A percentile compares a stretch with the other conserved stretches of the same genome.
These are phyloP conservation scores for Phaeosphaeria sp. DNA, from an alignment of 2,329 filamentous ascomycete species.

Conservation along the genomic window DNA sequence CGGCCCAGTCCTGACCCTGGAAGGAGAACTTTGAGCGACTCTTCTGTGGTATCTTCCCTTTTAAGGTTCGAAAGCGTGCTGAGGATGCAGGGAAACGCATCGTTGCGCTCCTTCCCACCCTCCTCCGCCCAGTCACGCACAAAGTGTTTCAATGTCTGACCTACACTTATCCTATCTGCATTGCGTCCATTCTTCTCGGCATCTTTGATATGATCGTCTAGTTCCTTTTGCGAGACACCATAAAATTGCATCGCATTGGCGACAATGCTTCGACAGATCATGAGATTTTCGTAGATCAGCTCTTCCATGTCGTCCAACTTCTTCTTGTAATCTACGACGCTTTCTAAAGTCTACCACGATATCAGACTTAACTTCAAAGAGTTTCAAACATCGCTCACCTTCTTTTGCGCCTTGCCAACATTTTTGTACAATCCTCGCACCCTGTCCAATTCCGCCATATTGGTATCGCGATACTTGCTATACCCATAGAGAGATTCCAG, in stretches of 20 bases:
- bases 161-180: slow-evolving; percentile 57
- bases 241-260: slow-evolving; percentile 57
- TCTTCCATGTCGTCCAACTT: slow-evolving; percentile 56
- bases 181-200: slow-evolving; percentile 40
- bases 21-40: slow-evolving; percentile 52
- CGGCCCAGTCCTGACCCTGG: slow-evolving; percentile 63
- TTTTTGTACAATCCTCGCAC: slow-evolving; percentile 32
- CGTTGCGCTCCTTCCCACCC: slow-evolving; percentile 55
- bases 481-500: slow-evolving; percentile 28
- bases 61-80: slow-evolving; percentile 22
- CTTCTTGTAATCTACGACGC: slow-evolving; percentile 25
- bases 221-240: slow-evolving; percentile 51
- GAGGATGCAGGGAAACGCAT: slow-evolving; percentile 47
- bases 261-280: slow-evolving; percentile 57
- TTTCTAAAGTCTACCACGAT: slow-evolving; percentile 20
- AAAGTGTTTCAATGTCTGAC: slow-evolving; percentile 63
- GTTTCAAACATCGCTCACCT: slow-evolving; percentile 7
- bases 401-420: slow-evolving; percentile 30
- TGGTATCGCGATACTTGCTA: slow-evolving; percentile 23
- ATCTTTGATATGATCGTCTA: slow-evolving; percentile 52
- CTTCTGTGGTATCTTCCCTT: accelerated
- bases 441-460: slow-evolving; percentile 26
- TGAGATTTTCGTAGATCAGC: slow-evolving; percentile 54
- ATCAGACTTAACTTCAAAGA: not conserved
- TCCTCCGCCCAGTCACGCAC: slow-evolving; percentile 63